Conservation (phyloP, 257 asterid species). For the Penstemon davidsonii region DNA sequence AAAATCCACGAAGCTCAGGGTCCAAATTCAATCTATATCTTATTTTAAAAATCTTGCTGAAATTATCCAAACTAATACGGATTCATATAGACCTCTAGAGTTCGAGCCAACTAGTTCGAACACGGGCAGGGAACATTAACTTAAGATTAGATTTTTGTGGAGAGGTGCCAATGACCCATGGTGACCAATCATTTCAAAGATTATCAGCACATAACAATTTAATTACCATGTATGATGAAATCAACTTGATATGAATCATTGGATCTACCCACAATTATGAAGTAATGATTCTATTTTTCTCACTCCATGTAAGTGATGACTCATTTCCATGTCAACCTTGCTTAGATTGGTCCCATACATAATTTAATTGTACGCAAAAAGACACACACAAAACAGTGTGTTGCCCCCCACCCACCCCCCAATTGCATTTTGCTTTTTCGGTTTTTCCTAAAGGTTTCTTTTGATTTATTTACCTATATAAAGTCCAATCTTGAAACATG, state of each 20-base stretch:
- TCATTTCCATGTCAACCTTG: slow-evolving; percentile 46
- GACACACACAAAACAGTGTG: no score
- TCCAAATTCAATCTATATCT: no score
- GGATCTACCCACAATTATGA: not conserved
- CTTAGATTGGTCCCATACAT: slow-evolving; percentile 28
- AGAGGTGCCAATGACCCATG: no score
- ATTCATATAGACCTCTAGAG: no score
- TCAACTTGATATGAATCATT: not conserved
- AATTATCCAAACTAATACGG: no score
- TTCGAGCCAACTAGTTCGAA: no score
- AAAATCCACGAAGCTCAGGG: no score
- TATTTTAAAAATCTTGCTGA: no score
- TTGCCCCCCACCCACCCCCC: no score
- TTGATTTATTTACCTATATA: slow-evolving; percentile 35
- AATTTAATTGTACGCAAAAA: not conserved
- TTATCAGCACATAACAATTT: not conserved
- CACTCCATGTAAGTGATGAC: slow-evolving; percentile 33
- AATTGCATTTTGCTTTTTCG: slow-evolving; percentile 7
- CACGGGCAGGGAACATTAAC: no score
- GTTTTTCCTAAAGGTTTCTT: slow-evolving; percentile 22
- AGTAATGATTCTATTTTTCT: not conserved
- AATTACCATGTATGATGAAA: not conserved
- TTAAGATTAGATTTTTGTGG: no score
- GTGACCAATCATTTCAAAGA: no score
- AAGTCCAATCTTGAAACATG: slow-evolving; percentile 21